Evolutionary conservation across 306 rosid genomes (phyloP).

Genomic region (Castanea crenata): DNA sequence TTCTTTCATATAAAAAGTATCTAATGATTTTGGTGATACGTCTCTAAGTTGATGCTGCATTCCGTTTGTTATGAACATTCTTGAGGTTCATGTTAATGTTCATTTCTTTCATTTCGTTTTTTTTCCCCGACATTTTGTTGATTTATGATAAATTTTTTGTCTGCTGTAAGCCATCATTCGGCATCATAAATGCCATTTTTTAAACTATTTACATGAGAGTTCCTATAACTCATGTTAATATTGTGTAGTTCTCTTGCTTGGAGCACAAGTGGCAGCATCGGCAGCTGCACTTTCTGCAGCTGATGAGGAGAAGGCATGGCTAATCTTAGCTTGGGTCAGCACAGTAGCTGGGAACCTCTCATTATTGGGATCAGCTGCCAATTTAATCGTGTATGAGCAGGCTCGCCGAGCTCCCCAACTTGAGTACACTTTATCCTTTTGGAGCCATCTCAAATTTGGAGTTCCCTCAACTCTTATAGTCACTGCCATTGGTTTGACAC

Average conservation of each 20-base stretch:
- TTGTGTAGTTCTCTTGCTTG: constrained; percentile 71
- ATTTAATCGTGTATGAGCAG: constrained; percentile 88
- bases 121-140: too few species aligned
- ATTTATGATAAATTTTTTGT: too few species aligned
- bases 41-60: background rate
- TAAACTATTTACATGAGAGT: too few species aligned
- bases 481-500: constrained; percentile 72
- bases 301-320: constrained; percentile 80
- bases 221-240: background rate
- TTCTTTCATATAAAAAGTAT: background rate
- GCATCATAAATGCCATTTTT: too few species aligned
- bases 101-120: too few species aligned
- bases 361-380: constrained; percentile 83
- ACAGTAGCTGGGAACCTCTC: constrained; percentile 83
- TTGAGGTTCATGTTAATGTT: too few species aligned
- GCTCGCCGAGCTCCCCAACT: constrained; percentile 67
- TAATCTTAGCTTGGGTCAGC: constrained; percentile 87
- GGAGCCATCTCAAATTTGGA: constrained; percentile 89
- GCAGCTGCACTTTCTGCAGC: constrained; percentile 21
- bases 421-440: constrained; percentile 68
- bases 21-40: background rate
- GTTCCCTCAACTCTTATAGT: constrained; percentile 75
- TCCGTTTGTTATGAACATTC: too few species aligned
- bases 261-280: constrained; percentile 75
- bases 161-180: too few species aligned